Conservation (phyloP, 2,329 filamentous ascomycete species). For the Beauveria pseudobassiana region DNA sequence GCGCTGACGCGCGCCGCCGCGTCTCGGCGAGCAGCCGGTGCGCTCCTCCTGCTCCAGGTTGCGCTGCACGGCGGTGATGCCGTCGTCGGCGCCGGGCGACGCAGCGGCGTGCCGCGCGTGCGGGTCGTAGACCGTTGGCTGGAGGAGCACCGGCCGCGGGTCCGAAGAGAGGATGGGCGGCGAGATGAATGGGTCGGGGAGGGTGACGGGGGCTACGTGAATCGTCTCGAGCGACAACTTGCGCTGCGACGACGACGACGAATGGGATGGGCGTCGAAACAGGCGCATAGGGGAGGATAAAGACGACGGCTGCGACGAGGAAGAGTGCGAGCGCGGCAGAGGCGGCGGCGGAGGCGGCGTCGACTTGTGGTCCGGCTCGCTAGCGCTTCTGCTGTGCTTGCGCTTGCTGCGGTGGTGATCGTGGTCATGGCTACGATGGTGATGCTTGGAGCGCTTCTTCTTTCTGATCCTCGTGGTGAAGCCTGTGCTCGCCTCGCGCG, state of each 20-base stretch:
- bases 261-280: neutral
- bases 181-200: slow-evolving; percentile 34
- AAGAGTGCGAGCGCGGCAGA: slow-evolving; percentile 4
- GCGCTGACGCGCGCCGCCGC: slow-evolving; percentile 45
- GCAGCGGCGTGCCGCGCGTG: slow-evolving; percentile 12
- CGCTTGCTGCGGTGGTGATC: slow-evolving; percentile 19
- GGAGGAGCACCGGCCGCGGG: slow-evolving; percentile 46
- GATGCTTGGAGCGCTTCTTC: slow-evolving; percentile 32
- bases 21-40: slow-evolving; percentile 50
- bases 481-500: slow-evolving; percentile 21
- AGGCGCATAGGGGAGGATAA: slow-evolving; percentile 13
- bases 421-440: slow-evolving; percentile 22
- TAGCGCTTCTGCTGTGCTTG: slow-evolving; percentile 21
- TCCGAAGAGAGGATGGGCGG: slow-evolving; percentile 42
- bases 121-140: slow-evolving; percentile 51
- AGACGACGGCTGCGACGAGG: slow-evolving; percentile 13
- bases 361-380: slow-evolving; percentile 17
- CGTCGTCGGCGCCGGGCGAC: slow-evolving; percentile 26
- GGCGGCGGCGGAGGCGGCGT: slow-evolving; percentile 11
- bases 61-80: slow-evolving; percentile 51
- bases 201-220: slow-evolving; percentile 20
- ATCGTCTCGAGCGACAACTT: slow-evolving; percentile 19
- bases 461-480: slow-evolving; percentile 43
- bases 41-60: slow-evolving; percentile 49
- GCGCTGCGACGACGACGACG: slow-evolving; percentile 13